These are phyloP conservation scores for Candida ipomoeae DNA, from an alignment of 805 yeast species.

Conservation along the genomic window DNA sequence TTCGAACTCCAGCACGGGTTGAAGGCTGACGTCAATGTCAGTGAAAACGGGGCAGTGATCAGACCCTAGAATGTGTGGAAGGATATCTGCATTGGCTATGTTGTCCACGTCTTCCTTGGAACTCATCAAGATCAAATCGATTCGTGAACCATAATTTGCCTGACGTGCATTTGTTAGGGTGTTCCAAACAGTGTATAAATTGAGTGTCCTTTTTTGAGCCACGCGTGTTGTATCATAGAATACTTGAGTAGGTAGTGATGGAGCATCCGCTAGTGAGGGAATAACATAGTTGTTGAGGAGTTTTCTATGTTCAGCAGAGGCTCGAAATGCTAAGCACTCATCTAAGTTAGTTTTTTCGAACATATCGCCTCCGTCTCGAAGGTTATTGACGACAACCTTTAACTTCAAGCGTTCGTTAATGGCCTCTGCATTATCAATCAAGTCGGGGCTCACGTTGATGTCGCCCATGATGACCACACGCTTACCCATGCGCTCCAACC, in stretches of 20 bases:
- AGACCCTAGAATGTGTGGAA: constrained; percentile 73
- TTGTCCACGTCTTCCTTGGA: constrained; percentile 25
- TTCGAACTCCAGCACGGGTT: background rate
- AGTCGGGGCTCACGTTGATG: constrained; percentile 73
- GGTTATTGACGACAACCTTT: constrained; percentile 13
- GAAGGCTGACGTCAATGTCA: constrained; percentile 44
- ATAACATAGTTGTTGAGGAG: constrained; percentile 27
- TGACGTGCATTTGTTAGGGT: constrained; percentile 72
- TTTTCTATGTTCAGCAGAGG: constrained; percentile 26
- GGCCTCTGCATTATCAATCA: constrained; percentile 77
- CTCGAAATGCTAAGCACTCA: constrained; percentile 34
- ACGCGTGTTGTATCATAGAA: constrained; percentile 58
- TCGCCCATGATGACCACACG: constrained; percentile 84
- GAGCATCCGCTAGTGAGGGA: constrained; percentile 18
- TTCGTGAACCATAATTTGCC: constrained; percentile 80
- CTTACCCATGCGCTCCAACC: constrained; percentile 54
- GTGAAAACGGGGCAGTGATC: constrained; percentile 92
- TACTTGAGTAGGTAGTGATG: constrained; percentile 20
- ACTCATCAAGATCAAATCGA: constrained; percentile 68
- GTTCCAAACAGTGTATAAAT: constrained; percentile 91
- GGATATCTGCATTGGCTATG: constrained; percentile 48
- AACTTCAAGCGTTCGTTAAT: constrained; percentile 43
- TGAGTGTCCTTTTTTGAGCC: constrained; percentile 51
- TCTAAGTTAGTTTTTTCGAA: constrained; percentile 26
- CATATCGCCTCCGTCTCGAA: constrained; percentile 15